Percentiles rank a stretch among this genome's conserved stretches.
phyloP scores from a whole-genome alignment of 2,329 filamentous ascomycete species.

The Fusarium nisikadoi region DNA sequence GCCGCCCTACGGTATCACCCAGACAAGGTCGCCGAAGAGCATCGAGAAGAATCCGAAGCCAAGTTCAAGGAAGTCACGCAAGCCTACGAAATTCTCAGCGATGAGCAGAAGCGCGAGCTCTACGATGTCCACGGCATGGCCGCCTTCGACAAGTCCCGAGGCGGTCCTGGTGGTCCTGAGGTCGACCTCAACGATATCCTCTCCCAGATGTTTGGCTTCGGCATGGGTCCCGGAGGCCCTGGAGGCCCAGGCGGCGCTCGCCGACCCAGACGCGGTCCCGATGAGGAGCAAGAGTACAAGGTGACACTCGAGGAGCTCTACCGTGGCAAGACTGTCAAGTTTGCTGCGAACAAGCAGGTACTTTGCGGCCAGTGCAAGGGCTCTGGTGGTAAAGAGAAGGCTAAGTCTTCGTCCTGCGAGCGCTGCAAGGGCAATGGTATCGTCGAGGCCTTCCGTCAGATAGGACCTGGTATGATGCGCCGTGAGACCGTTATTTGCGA shows the following conservation, averaged over 20 bases:
- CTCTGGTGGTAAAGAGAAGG: constrained; percentile 89
- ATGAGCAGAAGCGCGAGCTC: constrained; percentile 90
- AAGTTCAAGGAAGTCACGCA: constrained; percentile 94
- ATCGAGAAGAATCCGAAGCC: constrained; percentile 85
- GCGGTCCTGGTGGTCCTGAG: constrained; percentile 73
- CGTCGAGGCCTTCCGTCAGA: constrained; percentile 80
- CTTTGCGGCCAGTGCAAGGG: constrained; percentile 90
- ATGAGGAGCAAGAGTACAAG: constrained; percentile 91
- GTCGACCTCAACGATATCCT: constrained; percentile 93
- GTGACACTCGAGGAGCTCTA: constrained; percentile 95
- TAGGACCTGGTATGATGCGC: constrained; percentile 88
- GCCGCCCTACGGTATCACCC: constrained; percentile 90
- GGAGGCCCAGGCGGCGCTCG: constrained; percentile 65
- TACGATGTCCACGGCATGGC: constrained; percentile 97
- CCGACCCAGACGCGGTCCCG: constrained; percentile 76
- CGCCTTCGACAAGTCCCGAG: constrained; percentile 84
- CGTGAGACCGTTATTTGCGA: constrained; percentile 83
- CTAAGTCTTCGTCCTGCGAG: constrained; percentile 83
- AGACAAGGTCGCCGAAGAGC: constrained; percentile 91
- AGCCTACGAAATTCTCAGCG: constrained; percentile 97
- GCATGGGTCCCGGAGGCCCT: constrained; percentile 64
- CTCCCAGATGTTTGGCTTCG: constrained; percentile 89
- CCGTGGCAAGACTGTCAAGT: constrained; percentile 98
- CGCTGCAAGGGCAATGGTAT: constrained; percentile 84
- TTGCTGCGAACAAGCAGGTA: constrained; percentile 93